These are phyloP conservation scores for Nitzschia putrida DNA, from an alignment of 108 stramenopile species.

Conservation along the genomic window DNA sequence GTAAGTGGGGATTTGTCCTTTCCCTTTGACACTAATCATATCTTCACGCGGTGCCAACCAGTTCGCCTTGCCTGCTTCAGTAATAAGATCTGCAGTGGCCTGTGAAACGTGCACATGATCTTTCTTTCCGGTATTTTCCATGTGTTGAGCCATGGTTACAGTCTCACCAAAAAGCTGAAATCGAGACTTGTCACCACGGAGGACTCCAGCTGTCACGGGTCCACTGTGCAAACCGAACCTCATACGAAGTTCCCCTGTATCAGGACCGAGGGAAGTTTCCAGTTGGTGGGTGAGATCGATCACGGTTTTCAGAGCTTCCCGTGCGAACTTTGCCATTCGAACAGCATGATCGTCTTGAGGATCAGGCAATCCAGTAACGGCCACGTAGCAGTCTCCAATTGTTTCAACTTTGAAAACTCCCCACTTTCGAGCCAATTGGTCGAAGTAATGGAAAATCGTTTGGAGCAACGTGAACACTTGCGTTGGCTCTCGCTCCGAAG, in stretches of 20 bases:
- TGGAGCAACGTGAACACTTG: neutral
- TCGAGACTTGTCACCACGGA: slow-evolving; percentile 1
- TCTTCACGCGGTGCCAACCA: neutral
- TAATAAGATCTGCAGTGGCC: neutral
- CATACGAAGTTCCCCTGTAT: neutral
- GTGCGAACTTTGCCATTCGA: neutral
- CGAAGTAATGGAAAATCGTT: neutral
- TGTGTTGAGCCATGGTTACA: neutral
- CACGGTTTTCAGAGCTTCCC: neutral
- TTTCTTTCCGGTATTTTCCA: neutral
- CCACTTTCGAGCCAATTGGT: neutral
- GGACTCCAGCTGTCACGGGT: neutral
- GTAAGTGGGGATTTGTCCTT: neutral
- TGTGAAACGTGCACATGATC: neutral
- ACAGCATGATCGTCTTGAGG: neutral
- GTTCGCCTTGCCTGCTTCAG: neutral
- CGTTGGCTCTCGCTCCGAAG: neutral
- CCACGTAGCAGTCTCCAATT: neutral
- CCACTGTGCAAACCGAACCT: neutral
- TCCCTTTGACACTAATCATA: neutral
- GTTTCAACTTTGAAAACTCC: neutral
- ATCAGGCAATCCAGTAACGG: neutral
- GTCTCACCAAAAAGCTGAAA: neutral
- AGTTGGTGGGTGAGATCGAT: neutral
- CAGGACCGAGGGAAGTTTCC: neutral